Evolutionary conservation across 257 asterid genomes (phyloP).

Genomic region (Solanum sitiens): DNA sequence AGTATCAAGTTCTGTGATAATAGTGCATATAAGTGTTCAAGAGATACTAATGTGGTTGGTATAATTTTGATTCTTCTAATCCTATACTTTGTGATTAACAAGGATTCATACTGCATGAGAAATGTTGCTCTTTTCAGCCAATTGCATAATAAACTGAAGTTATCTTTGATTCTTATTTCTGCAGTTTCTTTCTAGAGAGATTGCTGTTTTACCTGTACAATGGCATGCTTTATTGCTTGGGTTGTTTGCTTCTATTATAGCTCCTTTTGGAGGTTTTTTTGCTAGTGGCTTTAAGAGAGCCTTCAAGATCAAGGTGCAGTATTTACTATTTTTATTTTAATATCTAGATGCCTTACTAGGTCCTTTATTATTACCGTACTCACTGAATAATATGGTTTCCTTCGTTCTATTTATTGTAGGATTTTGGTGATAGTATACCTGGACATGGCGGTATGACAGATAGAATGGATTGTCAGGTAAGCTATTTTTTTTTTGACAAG

Average conservation of each 20-base stretch:
- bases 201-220: slow-evolving; percentile 60
- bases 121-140: neutral
- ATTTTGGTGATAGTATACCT: slow-evolving; percentile 98
- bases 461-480: slow-evolving; percentile 99
- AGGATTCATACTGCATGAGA: neutral
- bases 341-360: neutral
- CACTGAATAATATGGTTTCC: neutral
- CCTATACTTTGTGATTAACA: neutral
- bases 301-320: slow-evolving; percentile 81
- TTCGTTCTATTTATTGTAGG: slow-evolving; percentile 33
- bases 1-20: neutral
- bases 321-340: neutral
- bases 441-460: slow-evolving; percentile 99
- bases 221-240: slow-evolving; percentile 84
- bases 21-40: neutral
- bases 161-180: neutral
- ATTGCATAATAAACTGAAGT: neutral
- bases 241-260: slow-evolving; percentile 88
- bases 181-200: slow-evolving; percentile 66
- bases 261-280: slow-evolving; percentile 98
- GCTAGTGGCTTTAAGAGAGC: slow-evolving; percentile 99
- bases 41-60: neutral
- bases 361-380: neutral
- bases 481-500: neutral
- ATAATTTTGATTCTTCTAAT: neutral